Evolutionary conservation across 306 rosid genomes (phyloP).

Genomic region (Corylus americana): DNA sequence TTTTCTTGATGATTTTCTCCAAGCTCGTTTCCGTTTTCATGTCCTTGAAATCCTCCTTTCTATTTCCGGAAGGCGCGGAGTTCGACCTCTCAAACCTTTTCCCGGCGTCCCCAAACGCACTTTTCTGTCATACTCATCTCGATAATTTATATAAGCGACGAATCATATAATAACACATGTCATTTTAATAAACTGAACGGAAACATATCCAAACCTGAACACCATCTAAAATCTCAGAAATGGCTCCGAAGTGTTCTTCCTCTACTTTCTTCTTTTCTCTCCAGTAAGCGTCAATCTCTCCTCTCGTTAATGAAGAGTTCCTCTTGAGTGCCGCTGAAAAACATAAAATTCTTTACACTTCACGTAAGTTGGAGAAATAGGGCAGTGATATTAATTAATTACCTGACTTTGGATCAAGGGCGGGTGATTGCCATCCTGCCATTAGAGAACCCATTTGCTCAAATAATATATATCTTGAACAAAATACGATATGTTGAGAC

Average conservation of each 20-base stretch:
- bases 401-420: constrained; percentile 56
- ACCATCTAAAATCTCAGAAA: constrained; percentile 28
- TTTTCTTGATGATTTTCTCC: constrained; percentile 47
- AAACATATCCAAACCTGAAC: constrained; percentile 35
- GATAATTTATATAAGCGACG: no score
- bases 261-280: constrained; percentile 46
- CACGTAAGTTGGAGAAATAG: no score
- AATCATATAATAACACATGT: no score
- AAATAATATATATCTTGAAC: background rate
- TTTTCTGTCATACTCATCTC: constrained; percentile 16
- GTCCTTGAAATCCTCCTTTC: constrained; percentile 15
- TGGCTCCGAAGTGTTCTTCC: constrained; percentile 56
- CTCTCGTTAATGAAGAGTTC: constrained; percentile 62
- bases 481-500: background rate
- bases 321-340: constrained; percentile 39
- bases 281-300: constrained; percentile 63
- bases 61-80: constrained; percentile 28
- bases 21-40: constrained; percentile 32
- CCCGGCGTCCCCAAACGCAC: constrained; percentile 11
- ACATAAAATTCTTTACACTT: constrained; percentile 21
- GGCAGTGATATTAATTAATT: background rate
- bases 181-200: no score
- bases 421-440: constrained; percentile 72
- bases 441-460: constrained; percentile 78
- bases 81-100: constrained; percentile 39